phyloP scores from a whole-genome alignment of 805 yeast genomes.

The Candida chauliodis region DNA sequence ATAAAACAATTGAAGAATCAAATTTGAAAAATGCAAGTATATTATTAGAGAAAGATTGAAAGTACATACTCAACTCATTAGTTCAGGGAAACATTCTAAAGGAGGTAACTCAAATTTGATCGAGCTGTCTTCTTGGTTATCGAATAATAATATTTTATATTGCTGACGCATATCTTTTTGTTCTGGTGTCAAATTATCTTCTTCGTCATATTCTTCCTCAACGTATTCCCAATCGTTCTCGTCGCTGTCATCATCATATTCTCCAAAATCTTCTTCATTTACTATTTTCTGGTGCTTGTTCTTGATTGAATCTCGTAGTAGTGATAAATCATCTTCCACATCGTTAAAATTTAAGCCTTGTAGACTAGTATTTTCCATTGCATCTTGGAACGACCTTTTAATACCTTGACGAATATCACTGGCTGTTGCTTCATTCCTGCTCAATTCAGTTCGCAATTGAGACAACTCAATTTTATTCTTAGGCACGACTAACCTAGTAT shows the following conservation, averaged over 20 bases:
- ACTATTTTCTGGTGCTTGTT: slow-evolving; percentile 9
- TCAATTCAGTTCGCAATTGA: slow-evolving; percentile 19
- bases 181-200: slow-evolving; percentile 7
- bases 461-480: slow-evolving; percentile 33
- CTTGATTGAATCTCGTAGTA: slow-evolving; percentile 14
- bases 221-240: slow-evolving; percentile 10
- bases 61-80: slow-evolving; percentile 3
- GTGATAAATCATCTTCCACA: slow-evolving; percentile 21
- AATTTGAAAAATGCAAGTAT: slow-evolving; percentile 81
- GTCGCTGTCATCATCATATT: slow-evolving; percentile 10
- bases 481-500: slow-evolving; percentile 17
- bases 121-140: background rate
- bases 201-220: slow-evolving; percentile 9
- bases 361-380: background rate
- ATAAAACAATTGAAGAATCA: slow-evolving; percentile 62
- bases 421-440: slow-evolving; percentile 2
- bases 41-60: slow-evolving; percentile 51
- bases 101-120: slow-evolving; percentile 17
- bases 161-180: slow-evolving; percentile 11
- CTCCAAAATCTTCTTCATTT: slow-evolving; percentile 9
- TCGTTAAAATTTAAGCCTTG: slow-evolving; percentile 19
- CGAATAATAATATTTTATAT: slow-evolving; percentile 11
- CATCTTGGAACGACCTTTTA: too few species aligned
- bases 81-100: slow-evolving; percentile 20
- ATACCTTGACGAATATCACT: background rate